Percentiles rank a stretch among this genome's conserved stretches.
Conservation (phyloP, 768 basidiomycete genomes). For the Phylloporus sp. region DNA sequence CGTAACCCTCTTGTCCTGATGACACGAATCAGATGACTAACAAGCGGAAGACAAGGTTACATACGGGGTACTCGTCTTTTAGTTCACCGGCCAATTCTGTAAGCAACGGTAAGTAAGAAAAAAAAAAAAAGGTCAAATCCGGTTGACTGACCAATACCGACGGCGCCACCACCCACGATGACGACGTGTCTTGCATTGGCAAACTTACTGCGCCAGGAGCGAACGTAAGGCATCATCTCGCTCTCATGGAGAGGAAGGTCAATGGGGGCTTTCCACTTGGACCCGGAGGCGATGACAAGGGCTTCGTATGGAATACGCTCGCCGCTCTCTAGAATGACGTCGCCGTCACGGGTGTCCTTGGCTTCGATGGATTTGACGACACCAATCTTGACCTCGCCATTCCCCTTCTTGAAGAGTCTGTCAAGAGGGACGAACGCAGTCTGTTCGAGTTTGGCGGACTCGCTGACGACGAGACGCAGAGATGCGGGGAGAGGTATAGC, state of each 20-base stretch:
- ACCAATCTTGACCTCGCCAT: constrained; percentile 38
- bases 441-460: constrained; percentile 37
- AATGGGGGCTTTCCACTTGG: constrained; percentile 48
- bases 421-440: constrained; percentile 49
- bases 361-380: constrained; percentile 40
- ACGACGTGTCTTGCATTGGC: constrained; percentile 39
- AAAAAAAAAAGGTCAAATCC: background rate
- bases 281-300: constrained; percentile 60
- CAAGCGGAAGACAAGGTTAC: constrained; percentile 6
- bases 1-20: constrained; percentile 45
- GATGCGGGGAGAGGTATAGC: constrained; percentile 47
- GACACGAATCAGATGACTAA: constrained; percentile 6
- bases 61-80: constrained; percentile 38
- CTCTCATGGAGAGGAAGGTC: constrained; percentile 37
- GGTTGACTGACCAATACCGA: constrained; percentile 46
- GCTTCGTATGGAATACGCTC: constrained; percentile 48
- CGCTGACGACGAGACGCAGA: constrained; percentile 48
- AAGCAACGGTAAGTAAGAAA: background rate
- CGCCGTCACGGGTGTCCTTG: constrained; percentile 34
- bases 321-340: constrained; percentile 49
- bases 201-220: constrained; percentile 31
- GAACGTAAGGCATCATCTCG: constrained; percentile 30
- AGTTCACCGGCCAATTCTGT: constrained; percentile 46
- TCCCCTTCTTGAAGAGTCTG: constrained; percentile 43
- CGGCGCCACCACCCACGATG: constrained; percentile 54